Evolutionary conservation across 75 land plant genomes (phyloP).

Genomic region (Picea sitchensis): DNA sequence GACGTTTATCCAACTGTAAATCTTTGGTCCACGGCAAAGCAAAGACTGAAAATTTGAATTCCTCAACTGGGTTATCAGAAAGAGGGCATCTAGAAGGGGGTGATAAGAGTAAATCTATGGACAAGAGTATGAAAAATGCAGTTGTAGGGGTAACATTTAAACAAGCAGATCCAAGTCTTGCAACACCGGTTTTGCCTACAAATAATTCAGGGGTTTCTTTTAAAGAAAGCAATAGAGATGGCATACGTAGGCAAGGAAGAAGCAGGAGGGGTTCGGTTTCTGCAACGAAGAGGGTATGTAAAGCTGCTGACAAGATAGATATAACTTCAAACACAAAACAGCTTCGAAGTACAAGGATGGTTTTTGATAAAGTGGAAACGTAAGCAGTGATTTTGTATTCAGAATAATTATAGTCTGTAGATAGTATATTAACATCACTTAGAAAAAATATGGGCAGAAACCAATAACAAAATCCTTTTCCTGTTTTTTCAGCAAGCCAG

Average conservation of each 20-base stretch:
- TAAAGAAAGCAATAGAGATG: conserved; percentile 70
- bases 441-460: background rate
- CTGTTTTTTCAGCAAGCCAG: conserved; percentile 46
- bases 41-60: conserved; percentile 49
- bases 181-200: conserved; percentile 23
- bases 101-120: conserved; percentile 51
- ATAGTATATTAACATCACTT: background rate
- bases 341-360: conserved; percentile 41
- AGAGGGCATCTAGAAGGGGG: conserved; percentile 70
- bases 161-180: conserved; percentile 22
- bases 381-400: conserved; percentile 2
- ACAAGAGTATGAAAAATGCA: conserved; percentile 35
- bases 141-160: conserved; percentile 33
- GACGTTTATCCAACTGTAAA: conserved; percentile 19
- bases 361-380: conserved; percentile 62
- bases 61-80: conserved; percentile 63
- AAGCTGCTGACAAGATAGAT: conserved; percentile 55
- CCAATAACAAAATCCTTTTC: background rate
- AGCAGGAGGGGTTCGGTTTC: conserved; percentile 55
- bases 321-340: conserved; percentile 39
- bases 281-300: conserved; percentile 24
- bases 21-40: conserved; percentile 28
- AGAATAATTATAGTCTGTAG: too few species aligned
- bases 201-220: conserved; percentile 40
- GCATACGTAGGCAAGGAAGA: conserved; percentile 83